Base-by-base conservation (phyloP, 73 alveolate species). In the Breviolum minutum region DNA sequence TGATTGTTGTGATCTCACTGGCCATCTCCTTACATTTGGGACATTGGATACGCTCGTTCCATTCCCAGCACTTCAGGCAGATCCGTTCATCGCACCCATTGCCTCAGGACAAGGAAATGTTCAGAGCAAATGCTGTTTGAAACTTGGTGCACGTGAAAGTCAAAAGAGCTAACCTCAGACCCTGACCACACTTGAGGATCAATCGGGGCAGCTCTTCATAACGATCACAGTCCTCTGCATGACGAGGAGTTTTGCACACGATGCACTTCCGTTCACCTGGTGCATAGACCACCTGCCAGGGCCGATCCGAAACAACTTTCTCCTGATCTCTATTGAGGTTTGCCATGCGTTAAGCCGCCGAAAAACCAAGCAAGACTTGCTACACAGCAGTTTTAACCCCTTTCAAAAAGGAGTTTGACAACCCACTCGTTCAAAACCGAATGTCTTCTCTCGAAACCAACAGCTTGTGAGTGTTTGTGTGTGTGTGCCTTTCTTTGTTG, bases 51-150 rank as follows among this genome's bases (percentile, higher is more conserved):
- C 32, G 40, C 48, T 87, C 68, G 17, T 61, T 24, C 63, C 8
- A 27, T 27, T 88, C 71, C 95, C 95, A 88, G 61, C 95, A 88
- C 8, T 30, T 40, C 86, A n/a, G 22, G 95, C 95, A 88, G 12
- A 64, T 74, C 30, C 79, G 12, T 29, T 4, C 86, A n/a, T 69
- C 48, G 60, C 95, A 88, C 61, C 22, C 71, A 22, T 20, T 32
- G 27, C 63, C 71, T 48, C 86, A 68, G 26, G 17, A 24, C n/a
- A 6, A 9, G 30, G 14, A 5, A 30, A 54, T 24, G 20, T 10
- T 76, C 0, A 14, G 0, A 76, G 82, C 82, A 24, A 24, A 13
- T 29, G 24, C 16, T 27, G 87, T 10, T 27, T 77, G 64, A 8
- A 27, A 11, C n/a, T 77, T 10, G 64, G 24, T 30, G 64, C 8